phyloP scores from a whole-genome alignment of 805 yeast species.

The Candida piceae region DNA sequence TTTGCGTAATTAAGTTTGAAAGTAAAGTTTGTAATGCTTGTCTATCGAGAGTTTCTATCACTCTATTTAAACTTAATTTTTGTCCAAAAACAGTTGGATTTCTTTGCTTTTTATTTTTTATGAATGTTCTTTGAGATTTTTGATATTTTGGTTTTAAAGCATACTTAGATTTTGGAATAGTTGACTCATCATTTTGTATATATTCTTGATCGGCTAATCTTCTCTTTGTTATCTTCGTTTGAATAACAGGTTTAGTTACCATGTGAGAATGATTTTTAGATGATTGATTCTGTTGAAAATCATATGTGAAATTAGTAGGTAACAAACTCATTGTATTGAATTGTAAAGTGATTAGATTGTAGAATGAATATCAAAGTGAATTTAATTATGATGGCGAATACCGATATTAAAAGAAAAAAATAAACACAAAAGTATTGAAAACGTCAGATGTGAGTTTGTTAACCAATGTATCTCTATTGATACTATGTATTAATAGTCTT shows the following conservation, averaged over 20 bases:
- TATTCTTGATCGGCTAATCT: constrained; percentile 10
- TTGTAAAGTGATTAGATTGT: too few species aligned
- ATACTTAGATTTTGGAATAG: constrained; percentile 3
- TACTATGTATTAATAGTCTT: too few species aligned
- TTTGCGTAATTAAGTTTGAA: constrained; percentile 44
- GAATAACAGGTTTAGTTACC: constrained; percentile 12
- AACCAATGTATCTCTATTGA: too few species aligned
- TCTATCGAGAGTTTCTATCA: constrained; percentile 65
- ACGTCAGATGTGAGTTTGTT: too few species aligned
- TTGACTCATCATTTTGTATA: constrained; percentile 5
- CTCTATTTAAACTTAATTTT: constrained; percentile 54
- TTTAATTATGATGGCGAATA: too few species aligned
- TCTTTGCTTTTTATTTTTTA: constrained; percentile 31
- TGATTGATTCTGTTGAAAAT: constrained; percentile 7
- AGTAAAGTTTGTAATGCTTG: constrained; percentile 49
- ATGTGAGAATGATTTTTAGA: constrained; percentile 10
- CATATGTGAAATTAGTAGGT: constrained; percentile 7
- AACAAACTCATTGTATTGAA: constrained; percentile 10
- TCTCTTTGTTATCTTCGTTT: constrained; percentile 15
- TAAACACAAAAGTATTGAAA: too few species aligned
- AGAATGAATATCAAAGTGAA: too few species aligned
- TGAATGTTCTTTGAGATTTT: constrained; percentile 4
- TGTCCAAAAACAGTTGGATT: constrained; percentile 45
- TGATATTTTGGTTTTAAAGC: constrained; percentile 5
- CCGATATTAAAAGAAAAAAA: too few species aligned